Percentiles rank a stretch among this genome's conserved stretches.
Evolutionary conservation across 495 filamentous ascomycete species (phyloP).

Genomic region (Sabuloglossum arenarium): DNA sequence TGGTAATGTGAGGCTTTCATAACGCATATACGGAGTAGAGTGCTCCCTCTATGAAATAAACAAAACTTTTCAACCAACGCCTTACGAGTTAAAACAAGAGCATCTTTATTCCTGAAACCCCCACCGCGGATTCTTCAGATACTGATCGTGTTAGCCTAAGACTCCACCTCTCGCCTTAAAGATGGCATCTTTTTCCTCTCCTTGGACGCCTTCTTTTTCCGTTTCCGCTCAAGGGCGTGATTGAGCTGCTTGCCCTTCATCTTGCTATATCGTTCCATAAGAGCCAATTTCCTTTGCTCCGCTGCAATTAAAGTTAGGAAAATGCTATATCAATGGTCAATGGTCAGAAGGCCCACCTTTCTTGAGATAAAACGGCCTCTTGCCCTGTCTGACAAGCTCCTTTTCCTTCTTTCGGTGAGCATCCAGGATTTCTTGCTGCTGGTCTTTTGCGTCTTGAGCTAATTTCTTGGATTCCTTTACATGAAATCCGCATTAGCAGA

Average conservation of each 20-base stretch:
- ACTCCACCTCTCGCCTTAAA: constrained; percentile 28
- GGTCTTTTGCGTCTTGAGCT: constrained; percentile 42
- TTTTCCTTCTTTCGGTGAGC: constrained; percentile 68
- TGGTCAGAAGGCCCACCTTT: constrained; percentile 18
- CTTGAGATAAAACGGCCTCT: constrained; percentile 88
- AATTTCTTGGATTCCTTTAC: constrained; percentile 40
- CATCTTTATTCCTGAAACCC: neutral
- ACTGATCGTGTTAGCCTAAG: neutral
- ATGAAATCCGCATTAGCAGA: neutral
- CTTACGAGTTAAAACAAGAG: neutral
- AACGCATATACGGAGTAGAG: too few species aligned
- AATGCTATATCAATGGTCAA: constrained; percentile 1
- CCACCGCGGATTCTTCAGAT: neutral
- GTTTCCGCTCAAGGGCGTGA: constrained; percentile 53
- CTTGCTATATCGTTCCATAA: constrained; percentile 55
- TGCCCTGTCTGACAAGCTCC: constrained; percentile 62
- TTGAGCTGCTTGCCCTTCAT: constrained; percentile 65
- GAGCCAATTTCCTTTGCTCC: constrained; percentile 66
- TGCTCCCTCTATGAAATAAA: too few species aligned
- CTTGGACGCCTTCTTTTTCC: constrained; percentile 65
- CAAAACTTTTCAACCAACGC: neutral
- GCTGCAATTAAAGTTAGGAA: constrained; percentile 14
- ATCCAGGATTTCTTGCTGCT: constrained; percentile 38
- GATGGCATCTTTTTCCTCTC: constrained; percentile 65
- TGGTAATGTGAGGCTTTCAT: too few species aligned